A percentile compares a stretch with the other conserved stretches of the same genome.
These are phyloP conservation scores for Didymellaceae sp. DNA, from an alignment of 2,329 filamentous ascomycete genomes.

Conservation along the genomic window DNA sequence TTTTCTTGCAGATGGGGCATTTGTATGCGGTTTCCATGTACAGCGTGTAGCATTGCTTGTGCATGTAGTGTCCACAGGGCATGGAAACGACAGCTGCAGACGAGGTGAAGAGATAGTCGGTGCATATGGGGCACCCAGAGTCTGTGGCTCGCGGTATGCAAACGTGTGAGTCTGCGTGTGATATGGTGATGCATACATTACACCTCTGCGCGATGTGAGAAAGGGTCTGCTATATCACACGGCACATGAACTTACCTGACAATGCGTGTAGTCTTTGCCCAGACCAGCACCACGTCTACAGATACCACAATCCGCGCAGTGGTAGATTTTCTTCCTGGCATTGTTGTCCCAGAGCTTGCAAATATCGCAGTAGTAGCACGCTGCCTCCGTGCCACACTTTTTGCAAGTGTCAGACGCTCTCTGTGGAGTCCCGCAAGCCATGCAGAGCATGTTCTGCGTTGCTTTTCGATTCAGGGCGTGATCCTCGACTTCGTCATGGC, in stretches of 20 bases:
- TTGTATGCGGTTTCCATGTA: slow-evolving; percentile 92
- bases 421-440: slow-evolving; percentile 89
- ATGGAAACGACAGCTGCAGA: slow-evolving; percentile 89
- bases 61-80: slow-evolving; percentile 94
- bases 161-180: slow-evolving; percentile 82
- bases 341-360: slow-evolving; percentile 99
- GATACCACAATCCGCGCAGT: slow-evolving; percentile 95
- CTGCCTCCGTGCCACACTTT: slow-evolving; percentile 76
- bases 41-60: slow-evolving; percentile 85
- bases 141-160: slow-evolving; percentile 95
- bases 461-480: slow-evolving; percentile 80
- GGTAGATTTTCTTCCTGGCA: slow-evolving; percentile 88
- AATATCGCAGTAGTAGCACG: slow-evolving; percentile 90
- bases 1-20: slow-evolving; percentile 95
- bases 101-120: slow-evolving; percentile 95
- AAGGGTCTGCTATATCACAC: slow-evolving; percentile 9
- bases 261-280: slow-evolving; percentile 97
- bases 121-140: slow-evolving; percentile 95
- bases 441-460: slow-evolving; percentile 96
- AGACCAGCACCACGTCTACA: slow-evolving; percentile 89
- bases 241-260: slow-evolving; percentile 71
- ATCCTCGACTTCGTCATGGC: slow-evolving; percentile 83
- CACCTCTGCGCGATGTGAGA: slow-evolving; percentile 58
- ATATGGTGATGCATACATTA: slow-evolving; percentile 91
- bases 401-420: slow-evolving; percentile 78